Evolutionary conservation across 2,329 filamentous ascomycete genomes (phyloP).

Genomic region (Beauveria asiatica): DNA sequence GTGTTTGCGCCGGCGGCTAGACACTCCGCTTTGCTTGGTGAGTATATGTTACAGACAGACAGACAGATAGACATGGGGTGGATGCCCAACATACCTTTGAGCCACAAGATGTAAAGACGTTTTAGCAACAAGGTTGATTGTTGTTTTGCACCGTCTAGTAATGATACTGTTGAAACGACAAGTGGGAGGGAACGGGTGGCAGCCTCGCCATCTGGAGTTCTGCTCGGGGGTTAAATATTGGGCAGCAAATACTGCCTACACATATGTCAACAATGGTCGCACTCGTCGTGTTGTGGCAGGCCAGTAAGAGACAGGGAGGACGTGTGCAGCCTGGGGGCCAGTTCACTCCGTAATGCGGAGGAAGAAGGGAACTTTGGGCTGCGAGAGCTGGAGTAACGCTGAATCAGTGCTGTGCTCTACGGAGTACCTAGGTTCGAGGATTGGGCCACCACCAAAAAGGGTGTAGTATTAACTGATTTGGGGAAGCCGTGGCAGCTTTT

Average conservation of each 20-base stretch:
- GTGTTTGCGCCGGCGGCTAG: neutral
- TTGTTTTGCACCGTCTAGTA: neutral
- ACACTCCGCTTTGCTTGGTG: conserved; percentile 1
- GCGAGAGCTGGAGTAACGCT: conserved; percentile 6
- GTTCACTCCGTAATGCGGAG: conserved; percentile 10
- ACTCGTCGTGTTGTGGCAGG: conserved; percentile 7
- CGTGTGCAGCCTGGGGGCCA: conserved; percentile 6
- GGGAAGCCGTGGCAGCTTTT: conserved; percentile 5
- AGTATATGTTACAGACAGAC: neutral
- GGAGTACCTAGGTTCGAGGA: neutral
- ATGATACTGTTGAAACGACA: neutral
- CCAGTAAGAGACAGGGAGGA: conserved; percentile 8
- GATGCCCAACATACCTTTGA: neutral
- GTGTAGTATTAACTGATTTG: neutral
- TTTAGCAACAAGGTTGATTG: neutral
- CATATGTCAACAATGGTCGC: conserved; percentile 9
- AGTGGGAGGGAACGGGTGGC: neutral
- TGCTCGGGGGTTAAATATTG: conserved; percentile 10
- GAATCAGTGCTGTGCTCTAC: neutral
- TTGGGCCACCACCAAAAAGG: conserved; percentile 6
- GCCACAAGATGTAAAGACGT: neutral
- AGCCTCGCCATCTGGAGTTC: conserved; percentile 6
- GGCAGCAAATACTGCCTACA: conserved; percentile 10
- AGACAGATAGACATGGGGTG: too few relatives aligned
- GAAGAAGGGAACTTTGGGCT: conserved; percentile 7